Evolutionary conservation across 345 rosid genomes (phyloP).

Genomic region (Eucalyptus pauciflora): DNA sequence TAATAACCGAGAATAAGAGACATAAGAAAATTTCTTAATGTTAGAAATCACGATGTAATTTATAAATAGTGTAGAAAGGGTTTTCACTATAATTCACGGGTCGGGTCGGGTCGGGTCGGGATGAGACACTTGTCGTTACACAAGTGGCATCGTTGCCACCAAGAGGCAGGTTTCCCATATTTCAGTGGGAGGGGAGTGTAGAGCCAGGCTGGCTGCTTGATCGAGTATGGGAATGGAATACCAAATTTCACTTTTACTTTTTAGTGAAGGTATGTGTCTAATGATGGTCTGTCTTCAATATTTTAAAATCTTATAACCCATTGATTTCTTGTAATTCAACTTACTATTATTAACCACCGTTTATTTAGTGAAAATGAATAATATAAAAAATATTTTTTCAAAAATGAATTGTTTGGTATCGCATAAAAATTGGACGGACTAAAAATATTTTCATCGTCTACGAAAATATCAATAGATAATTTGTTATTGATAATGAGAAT

Average conservation of each 20-base stretch:
- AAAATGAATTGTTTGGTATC: too few relatives aligned
- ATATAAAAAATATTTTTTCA: fast-evolving
- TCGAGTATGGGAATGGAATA: background rate
- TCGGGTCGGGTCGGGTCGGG: background rate
- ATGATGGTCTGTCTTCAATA: background rate
- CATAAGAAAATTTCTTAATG: background rate
- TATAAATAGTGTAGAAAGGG: background rate
- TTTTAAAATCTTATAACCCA: background rate
- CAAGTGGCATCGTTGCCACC: background rate
- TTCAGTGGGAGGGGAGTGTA: background rate
- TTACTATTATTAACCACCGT: background rate
- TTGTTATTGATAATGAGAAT: fast-evolving
- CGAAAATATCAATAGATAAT: too few relatives aligned
- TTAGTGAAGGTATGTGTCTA: background rate
- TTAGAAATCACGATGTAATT: background rate
- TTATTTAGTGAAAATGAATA: too few relatives aligned
- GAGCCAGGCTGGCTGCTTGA: background rate
- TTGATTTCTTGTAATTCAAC: background rate
- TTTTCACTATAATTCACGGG: background rate
- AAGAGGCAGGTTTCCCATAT: background rate
- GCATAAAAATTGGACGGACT: too few relatives aligned
- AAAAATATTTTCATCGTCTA: too few relatives aligned
- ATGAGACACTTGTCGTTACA: background rate
- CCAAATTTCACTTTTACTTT: background rate
- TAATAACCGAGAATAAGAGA: background rate